Evolutionary conservation across 805 yeast species (phyloP).

Genomic region (Yamadazyma sp.): DNA sequence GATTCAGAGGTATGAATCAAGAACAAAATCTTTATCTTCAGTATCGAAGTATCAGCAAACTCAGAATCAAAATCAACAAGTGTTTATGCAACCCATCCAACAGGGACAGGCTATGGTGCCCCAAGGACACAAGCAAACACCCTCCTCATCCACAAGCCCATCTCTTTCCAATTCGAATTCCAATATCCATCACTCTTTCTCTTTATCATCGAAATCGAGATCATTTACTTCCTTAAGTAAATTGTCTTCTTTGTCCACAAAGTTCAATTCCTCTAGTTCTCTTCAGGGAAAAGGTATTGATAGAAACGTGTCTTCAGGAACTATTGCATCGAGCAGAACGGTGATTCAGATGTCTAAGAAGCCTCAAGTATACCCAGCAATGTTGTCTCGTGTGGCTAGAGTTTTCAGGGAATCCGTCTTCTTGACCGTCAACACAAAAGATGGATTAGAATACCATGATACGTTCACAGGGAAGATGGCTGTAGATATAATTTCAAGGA

Average conservation of each 20-base stretch:
- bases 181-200: slow-evolving; percentile 33
- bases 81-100: slow-evolving; percentile 12
- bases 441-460: slow-evolving; percentile 88
- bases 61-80: slow-evolving; percentile 7
- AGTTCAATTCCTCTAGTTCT: slow-evolving; percentile 35
- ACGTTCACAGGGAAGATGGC: slow-evolving; percentile 94
- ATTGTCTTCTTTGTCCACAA: slow-evolving; percentile 42
- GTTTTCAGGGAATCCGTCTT: slow-evolving; percentile 69
- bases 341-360: slow-evolving; percentile 40
- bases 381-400: slow-evolving; percentile 80
- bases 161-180: slow-evolving; percentile 14
- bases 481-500: slow-evolving; percentile 82
- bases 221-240: slow-evolving; percentile 43
- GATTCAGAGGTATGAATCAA: slow-evolving; percentile 15
- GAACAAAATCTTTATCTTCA: slow-evolving; percentile 34
- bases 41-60: slow-evolving; percentile 17
- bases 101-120: slow-evolving; percentile 13
- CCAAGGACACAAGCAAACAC: slow-evolving; percentile 1
- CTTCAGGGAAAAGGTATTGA: slow-evolving; percentile 28
- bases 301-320: slow-evolving; percentile 28
- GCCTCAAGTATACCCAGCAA: slow-evolving; percentile 86
- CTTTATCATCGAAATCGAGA: slow-evolving; percentile 40
- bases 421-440: slow-evolving; percentile 78
- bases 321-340: slow-evolving; percentile 41
- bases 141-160: slow-evolving; percentile 16